Evolutionary conservation across 768 basidiomycete species (phyloP).

Genomic region (Austroboletus festivus): DNA sequence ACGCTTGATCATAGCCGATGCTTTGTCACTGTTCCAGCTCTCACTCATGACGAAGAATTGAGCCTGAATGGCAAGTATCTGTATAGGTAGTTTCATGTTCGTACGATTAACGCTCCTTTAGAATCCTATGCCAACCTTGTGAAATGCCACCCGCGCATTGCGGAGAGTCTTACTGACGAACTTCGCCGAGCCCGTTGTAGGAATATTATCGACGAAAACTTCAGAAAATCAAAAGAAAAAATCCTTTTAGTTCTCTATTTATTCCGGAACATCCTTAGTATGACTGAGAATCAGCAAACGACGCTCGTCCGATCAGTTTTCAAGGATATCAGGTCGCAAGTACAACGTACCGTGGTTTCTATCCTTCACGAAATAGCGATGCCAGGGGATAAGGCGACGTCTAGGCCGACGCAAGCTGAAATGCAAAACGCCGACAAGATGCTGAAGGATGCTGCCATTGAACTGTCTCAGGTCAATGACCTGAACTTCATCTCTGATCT

Average conservation of each 20-base stretch:
- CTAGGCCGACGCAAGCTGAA: neutral
- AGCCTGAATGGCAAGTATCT: constrained; percentile 10
- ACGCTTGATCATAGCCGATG: constrained; percentile 18
- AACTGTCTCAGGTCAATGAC: constrained; percentile 19
- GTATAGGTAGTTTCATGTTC: neutral
- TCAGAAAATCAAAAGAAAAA: constrained; percentile 23
- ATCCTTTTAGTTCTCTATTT: constrained; percentile 18
- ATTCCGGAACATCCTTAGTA: constrained; percentile 9
- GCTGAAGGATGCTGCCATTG: constrained; percentile 20
- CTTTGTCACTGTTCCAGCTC: constrained; percentile 8
- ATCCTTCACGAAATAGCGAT: constrained; percentile 13
- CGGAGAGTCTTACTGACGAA: constrained; percentile 19
- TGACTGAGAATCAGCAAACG: constrained; percentile 10
- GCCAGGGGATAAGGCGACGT: constrained; percentile 7
- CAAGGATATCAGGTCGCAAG: constrained; percentile 11
- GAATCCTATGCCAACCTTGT: constrained; percentile 18
- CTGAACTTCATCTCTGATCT: constrained; percentile 22
- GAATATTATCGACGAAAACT: constrained; percentile 15
- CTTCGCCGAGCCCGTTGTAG: constrained; percentile 12
- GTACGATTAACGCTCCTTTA: neutral
- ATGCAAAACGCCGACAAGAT: constrained; percentile 13
- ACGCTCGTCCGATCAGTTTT: constrained; percentile 11
- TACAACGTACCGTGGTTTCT: constrained; percentile 12
- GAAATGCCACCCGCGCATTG: constrained; percentile 16
- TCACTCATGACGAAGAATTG: constrained; percentile 13